Evolutionary conservation across 2,329 filamentous ascomycete genomes (phyloP).

Genomic region (Aspergillus neotritici): DNA sequence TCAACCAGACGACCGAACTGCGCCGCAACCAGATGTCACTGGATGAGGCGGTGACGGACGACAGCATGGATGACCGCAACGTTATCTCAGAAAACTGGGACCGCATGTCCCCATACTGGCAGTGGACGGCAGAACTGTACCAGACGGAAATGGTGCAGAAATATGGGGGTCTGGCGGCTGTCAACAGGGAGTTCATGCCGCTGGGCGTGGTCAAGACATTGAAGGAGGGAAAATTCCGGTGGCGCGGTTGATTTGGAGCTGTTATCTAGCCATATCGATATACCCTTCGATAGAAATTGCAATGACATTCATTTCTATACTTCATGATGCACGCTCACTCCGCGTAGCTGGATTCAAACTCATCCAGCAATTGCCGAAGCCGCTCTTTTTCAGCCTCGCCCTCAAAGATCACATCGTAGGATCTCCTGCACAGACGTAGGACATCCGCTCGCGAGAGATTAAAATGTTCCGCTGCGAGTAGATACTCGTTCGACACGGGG

Average conservation of each 20-base stretch:
- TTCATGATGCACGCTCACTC: slow-evolving; percentile 1
- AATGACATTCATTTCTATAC: neutral
- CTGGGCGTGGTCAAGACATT: slow-evolving; percentile 41
- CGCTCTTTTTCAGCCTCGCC: slow-evolving; percentile 53
- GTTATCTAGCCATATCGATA: neutral
- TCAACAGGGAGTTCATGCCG: slow-evolving; percentile 38
- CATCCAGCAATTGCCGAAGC: slow-evolving; percentile 17
- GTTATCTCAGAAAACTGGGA: slow-evolving; percentile 23
- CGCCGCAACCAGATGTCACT: slow-evolving; percentile 18
- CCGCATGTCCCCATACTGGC: slow-evolving; percentile 40
- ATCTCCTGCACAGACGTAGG: slow-evolving; percentile 54
- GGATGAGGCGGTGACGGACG: slow-evolving; percentile 5
- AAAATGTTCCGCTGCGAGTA: slow-evolving; percentile 67
- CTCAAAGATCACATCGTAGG: slow-evolving; percentile 62
- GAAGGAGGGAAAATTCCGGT: slow-evolving; percentile 37
- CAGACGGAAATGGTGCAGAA: slow-evolving; percentile 35
- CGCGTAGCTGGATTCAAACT: slow-evolving; percentile 16
- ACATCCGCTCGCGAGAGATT: slow-evolving; percentile 46
- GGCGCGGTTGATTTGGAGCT: slow-evolving; percentile 32
- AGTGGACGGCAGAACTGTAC: slow-evolving; percentile 39
- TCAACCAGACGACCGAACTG: slow-evolving; percentile 26
- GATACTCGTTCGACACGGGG: slow-evolving; percentile 69
- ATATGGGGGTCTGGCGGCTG: slow-evolving; percentile 38
- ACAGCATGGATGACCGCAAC: slow-evolving; percentile 3
- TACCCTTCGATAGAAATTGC: neutral